These are phyloP conservation scores for Lepidium africanum DNA, from an alignment of 345 rosid species.

Conservation along the genomic window DNA sequence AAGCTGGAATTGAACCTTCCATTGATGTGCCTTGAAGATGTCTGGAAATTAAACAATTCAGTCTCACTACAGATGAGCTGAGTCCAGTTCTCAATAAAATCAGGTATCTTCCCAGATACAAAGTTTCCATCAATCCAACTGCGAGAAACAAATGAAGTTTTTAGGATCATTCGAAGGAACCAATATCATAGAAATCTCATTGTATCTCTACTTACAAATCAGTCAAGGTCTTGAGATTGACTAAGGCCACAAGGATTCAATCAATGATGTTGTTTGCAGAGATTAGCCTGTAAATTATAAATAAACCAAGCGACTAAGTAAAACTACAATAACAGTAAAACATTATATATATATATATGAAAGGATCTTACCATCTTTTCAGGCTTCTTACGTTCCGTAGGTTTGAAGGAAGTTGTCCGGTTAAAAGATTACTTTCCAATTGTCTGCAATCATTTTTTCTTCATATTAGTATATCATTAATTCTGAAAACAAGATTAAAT, in stretches of 20 bases:
- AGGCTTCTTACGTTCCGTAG: constrained; percentile 58
- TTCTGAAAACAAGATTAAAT: neutral
- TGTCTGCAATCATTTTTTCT: constrained; percentile 30
- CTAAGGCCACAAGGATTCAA: constrained; percentile 58
- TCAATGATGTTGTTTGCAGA: constrained; percentile 73
- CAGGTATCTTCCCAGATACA: constrained; percentile 71
- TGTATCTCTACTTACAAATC: constrained; percentile 55
- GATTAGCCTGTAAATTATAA: constrained; percentile 41
- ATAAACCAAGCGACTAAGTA: neutral
- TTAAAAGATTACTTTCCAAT: constrained; percentile 54
- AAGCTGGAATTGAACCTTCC: constrained; percentile 84
- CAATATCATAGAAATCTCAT: neutral
- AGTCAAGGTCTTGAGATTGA: constrained; percentile 50
- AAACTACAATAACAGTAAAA: neutral
- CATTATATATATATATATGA: neutral
- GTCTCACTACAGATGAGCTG: constrained; percentile 11
- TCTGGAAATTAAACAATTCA: constrained; percentile 24
- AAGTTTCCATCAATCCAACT: constrained; percentile 76
- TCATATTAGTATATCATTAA: neutral
- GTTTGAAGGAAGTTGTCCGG: constrained; percentile 51
- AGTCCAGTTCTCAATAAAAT: constrained; percentile 80
- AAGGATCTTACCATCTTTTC: constrained; percentile 41
- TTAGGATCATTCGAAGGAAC: neutral
- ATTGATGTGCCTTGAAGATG: constrained; percentile 76
- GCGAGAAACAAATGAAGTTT: constrained; percentile 8